Percentiles rank a stretch among this genome's conserved stretches.
Conservation (phyloP, 2,329 filamentous ascomycete genomes). For the Aspergillus alliaceus region DNA sequence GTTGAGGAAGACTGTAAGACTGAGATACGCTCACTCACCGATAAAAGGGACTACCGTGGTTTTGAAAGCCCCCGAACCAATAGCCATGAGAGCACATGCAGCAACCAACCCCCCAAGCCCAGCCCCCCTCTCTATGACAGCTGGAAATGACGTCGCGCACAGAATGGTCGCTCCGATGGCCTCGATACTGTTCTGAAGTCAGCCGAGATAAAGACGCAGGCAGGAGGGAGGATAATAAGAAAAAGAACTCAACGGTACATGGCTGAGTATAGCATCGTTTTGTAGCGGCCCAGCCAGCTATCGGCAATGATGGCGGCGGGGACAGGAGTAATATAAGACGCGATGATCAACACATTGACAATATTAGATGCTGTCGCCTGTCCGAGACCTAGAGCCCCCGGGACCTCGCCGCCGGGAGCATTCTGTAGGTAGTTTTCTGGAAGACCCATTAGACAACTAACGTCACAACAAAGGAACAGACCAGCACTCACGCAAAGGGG, state of each 20-base stretch:
- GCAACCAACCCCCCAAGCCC: background rate
- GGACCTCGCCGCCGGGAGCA: background rate
- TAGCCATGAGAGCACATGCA: background rate
- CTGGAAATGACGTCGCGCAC: background rate
- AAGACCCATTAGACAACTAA: background rate
- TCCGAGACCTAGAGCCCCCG: background rate
- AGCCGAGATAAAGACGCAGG: too few relatives aligned
- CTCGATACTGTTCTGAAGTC: background rate
- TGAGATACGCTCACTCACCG: too few relatives aligned
- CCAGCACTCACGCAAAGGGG: constrained; percentile 10
- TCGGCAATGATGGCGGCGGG: background rate
- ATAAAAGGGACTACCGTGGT: background rate
- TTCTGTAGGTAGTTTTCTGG: background rate
- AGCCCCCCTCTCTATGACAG: background rate
- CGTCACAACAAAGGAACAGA: background rate
- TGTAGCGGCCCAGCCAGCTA: background rate
- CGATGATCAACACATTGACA: background rate
- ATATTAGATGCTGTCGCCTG: background rate
- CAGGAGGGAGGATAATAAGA: too few relatives aligned
- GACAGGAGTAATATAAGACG: background rate
- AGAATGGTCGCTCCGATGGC: background rate
- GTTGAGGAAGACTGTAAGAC: too few relatives aligned
- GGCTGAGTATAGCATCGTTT: background rate
- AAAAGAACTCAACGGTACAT: too few relatives aligned
- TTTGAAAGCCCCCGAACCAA: background rate